Conservation (phyloP, 371 early-diverging fungal genomes). For the Mucor sp. region DNA sequence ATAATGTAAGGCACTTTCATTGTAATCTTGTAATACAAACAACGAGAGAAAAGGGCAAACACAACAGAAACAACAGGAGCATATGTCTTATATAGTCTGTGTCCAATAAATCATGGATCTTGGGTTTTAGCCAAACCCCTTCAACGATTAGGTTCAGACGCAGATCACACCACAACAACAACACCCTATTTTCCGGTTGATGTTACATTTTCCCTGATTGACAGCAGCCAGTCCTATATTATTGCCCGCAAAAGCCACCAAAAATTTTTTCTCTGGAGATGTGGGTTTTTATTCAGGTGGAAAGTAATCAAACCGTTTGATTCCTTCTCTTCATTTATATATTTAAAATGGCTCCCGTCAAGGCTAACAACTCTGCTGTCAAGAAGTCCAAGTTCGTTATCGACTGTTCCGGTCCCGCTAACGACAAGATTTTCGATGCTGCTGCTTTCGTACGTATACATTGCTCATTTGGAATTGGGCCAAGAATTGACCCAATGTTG, state of each 20-base stretch:
- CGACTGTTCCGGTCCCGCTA: conserved; percentile 92
- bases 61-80: neutral
- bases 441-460: conserved; percentile 82
- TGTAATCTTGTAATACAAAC: neutral
- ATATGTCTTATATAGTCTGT: neutral
- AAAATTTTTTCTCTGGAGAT: neutral
- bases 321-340: conserved; percentile 30
- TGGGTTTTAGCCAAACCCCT: neutral
- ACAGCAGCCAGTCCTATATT: conserved; percentile 1
- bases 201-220: neutral
- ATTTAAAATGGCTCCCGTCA: conserved; percentile 51
- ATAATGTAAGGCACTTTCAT: neutral
- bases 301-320: neutral
- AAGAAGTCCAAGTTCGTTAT: conserved; percentile 82
- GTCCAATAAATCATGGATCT: neutral
- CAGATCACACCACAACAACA: neutral
- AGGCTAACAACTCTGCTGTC: conserved; percentile 39
- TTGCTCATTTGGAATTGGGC: neutral
- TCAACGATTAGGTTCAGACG: neutral
- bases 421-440: conserved; percentile 95
- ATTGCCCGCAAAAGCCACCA: neutral
- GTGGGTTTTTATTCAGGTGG: neutral
- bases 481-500: neutral
- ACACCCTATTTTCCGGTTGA: neutral
- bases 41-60: neutral